A percentile compares a stretch with the other conserved stretches of the same genome.
Conservation (phyloP, 2,329 filamentous ascomycete species). For the Lachnellula occidentalis region DNA sequence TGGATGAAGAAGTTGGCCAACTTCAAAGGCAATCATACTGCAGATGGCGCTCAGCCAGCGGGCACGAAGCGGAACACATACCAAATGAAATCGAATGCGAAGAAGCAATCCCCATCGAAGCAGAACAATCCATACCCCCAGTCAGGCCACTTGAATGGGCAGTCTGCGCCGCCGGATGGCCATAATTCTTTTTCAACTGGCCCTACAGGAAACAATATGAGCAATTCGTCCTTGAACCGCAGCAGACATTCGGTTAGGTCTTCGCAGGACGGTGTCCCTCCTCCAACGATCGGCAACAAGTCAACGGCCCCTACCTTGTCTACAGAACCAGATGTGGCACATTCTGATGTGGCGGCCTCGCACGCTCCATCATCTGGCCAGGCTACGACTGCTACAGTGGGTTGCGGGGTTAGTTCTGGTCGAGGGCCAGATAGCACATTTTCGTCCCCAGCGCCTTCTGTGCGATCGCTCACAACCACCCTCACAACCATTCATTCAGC, state of each 20-base stretch:
- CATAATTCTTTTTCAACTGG: conserved; percentile 54
- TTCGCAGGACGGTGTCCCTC: conserved; percentile 54
- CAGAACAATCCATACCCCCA: conserved; percentile 87
- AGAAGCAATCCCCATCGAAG: conserved; percentile 48
- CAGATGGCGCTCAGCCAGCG: conserved; percentile 39
- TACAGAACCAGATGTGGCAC: conserved; percentile 72
- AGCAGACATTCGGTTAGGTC: conserved; percentile 57
- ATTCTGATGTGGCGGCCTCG: conserved; percentile 71
- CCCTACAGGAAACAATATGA: conserved; percentile 43
- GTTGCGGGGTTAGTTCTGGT: conserved; percentile 58
- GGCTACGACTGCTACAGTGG: conserved; percentile 67
- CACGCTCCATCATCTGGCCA: conserved; percentile 61
- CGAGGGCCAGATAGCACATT: conserved; percentile 73
- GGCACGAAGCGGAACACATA: conserved; percentile 37
- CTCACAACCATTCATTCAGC: conserved; percentile 80
- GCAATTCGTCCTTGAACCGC: conserved; percentile 47
- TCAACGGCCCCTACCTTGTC: conserved; percentile 59
- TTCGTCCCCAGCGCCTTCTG: conserved; percentile 75
- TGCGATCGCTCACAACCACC: conserved; percentile 75
- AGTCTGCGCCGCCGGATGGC: conserved; percentile 32
- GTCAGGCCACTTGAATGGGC: conserved; percentile 55
- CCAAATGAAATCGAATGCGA: conserved; percentile 40
- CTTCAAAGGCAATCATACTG: conserved; percentile 66
- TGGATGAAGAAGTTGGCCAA: conserved; percentile 93
- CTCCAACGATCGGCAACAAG: conserved; percentile 58